Conservation (phyloP, 106 monocot species). For the Posidonia australis region DNA sequence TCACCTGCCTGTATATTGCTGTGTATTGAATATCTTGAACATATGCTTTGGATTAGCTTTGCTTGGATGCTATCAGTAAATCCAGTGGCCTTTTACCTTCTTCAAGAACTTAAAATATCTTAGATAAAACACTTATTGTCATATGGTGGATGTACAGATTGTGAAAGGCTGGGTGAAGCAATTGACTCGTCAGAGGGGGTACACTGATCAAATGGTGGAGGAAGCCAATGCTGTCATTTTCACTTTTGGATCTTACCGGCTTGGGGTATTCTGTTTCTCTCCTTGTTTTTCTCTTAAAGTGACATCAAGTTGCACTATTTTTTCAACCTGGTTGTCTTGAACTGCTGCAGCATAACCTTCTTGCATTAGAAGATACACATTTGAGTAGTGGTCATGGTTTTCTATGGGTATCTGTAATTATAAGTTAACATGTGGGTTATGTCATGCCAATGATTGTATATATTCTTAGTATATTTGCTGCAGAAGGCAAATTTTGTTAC, state of each 20-base stretch:
- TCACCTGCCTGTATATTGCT: too few relatives aligned
- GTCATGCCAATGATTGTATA: too few relatives aligned
- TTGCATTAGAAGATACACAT: too few relatives aligned
- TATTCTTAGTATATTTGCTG: too few relatives aligned
- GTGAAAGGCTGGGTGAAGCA: conserved; percentile 94
- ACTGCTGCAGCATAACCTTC: neutral
- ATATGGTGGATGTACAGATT: conserved; percentile 34
- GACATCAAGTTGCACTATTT: neutral
- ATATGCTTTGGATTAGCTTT: too few relatives aligned
- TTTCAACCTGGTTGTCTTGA: neutral
- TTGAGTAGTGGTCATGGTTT: too few relatives aligned
- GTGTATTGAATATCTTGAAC: too few relatives aligned
- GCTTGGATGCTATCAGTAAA: neutral
- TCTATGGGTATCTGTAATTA: too few relatives aligned
- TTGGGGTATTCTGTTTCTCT: conserved; percentile 58
- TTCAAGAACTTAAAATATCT: neutral
- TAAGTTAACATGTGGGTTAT: too few relatives aligned
- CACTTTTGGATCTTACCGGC: conserved; percentile 94
- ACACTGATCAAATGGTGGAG: conserved; percentile 93
- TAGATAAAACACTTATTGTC: too few relatives aligned
- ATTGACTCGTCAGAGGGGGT: conserved; percentile 71
- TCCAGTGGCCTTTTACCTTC: neutral
- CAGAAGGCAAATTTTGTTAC: too few relatives aligned
- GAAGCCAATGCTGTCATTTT: conserved; percentile 91
- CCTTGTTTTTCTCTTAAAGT: neutral